phyloP scores from a whole-genome alignment of 371 early-diverging fungal species.

The Capillidium heterosporum region DNA sequence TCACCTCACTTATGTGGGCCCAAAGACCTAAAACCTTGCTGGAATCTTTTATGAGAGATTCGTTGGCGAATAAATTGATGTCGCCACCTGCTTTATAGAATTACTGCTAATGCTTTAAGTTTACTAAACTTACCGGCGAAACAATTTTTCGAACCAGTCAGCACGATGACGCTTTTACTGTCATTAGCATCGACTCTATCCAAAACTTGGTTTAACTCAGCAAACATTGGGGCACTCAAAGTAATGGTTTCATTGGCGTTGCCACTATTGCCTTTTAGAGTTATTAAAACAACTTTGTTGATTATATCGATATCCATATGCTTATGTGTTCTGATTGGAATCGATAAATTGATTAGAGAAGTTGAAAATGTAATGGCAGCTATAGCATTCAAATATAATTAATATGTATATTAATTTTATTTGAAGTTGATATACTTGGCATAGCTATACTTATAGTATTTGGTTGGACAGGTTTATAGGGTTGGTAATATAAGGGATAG shows the following conservation, averaged over 20 bases:
- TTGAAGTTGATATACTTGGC: too few relatives aligned
- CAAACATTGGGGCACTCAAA: constrained; percentile 71
- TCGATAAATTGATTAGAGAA: neutral
- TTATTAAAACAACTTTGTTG: constrained; percentile 75
- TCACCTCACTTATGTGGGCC: constrained; percentile 71
- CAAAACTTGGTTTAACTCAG: constrained; percentile 79
- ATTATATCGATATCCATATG: constrained; percentile 57
- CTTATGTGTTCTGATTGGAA: constrained; percentile 9
- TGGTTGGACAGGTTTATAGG: too few relatives aligned
- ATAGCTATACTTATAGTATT: too few relatives aligned
- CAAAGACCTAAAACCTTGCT: constrained; percentile 83
- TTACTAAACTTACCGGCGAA: constrained; percentile 61
- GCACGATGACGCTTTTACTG: constrained; percentile 74
- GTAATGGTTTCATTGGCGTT: constrained; percentile 96
- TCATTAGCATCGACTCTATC: constrained; percentile 54
- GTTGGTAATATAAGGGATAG: too few relatives aligned
- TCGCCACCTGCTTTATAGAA: constrained; percentile 72
- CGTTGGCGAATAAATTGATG: constrained; percentile 93
- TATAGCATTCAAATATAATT: too few relatives aligned
- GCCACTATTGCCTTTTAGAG: constrained; percentile 87
- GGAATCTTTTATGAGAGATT: constrained; percentile 70
- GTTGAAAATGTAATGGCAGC: too few relatives aligned
- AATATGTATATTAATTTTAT: too few relatives aligned
- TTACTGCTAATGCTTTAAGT: too few relatives aligned
- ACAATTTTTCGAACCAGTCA: constrained; percentile 89